Percentiles rank a stretch among this genome's conserved stretches.
These are phyloP conservation scores for Lipomyces starkeyi DNA, from an alignment of 805 yeast genomes.

Conservation along the genomic window DNA sequence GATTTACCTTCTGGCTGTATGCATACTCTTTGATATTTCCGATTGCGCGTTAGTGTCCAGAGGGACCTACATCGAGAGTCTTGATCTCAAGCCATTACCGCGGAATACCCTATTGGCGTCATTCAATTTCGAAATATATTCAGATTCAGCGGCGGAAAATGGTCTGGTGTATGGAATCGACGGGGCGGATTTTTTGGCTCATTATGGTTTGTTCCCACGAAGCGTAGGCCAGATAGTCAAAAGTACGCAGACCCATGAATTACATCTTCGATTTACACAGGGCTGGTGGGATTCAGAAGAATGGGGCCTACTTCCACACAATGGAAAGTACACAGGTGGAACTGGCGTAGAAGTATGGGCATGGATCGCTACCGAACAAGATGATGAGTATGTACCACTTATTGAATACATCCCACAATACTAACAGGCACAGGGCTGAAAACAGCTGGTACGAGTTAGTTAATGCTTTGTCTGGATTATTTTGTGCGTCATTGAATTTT, in stretches of 20 bases:
- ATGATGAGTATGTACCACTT: conserved; percentile 48
- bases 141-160: conserved; percentile 50
- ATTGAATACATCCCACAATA: background rate
- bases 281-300: conserved; percentile 93
- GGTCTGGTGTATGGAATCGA: conserved; percentile 1
- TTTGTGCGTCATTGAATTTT: conserved; percentile 93
- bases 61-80: conserved; percentile 59
- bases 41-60: background rate
- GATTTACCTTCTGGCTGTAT: background rate
- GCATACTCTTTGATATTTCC: background rate
- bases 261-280: conserved; percentile 86
- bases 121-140: conserved; percentile 69
- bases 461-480: conserved; percentile 82
- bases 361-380: conserved; percentile 65
- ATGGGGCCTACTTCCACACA: conserved; percentile 82
- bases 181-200: conserved; percentile 40
- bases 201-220: conserved; percentile 77
- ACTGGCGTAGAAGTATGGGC: conserved; percentile 97
- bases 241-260: conserved; percentile 68
- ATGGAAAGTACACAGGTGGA: conserved; percentile 82
- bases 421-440: conserved; percentile 44
- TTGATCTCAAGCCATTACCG: conserved; percentile 73
- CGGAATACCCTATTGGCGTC: conserved; percentile 71
- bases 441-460: conserved; percentile 69
- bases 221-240: conserved; percentile 77